Conservation (phyloP, 2,329 filamentous ascomycete species). For the Penicillium sp. region DNA sequence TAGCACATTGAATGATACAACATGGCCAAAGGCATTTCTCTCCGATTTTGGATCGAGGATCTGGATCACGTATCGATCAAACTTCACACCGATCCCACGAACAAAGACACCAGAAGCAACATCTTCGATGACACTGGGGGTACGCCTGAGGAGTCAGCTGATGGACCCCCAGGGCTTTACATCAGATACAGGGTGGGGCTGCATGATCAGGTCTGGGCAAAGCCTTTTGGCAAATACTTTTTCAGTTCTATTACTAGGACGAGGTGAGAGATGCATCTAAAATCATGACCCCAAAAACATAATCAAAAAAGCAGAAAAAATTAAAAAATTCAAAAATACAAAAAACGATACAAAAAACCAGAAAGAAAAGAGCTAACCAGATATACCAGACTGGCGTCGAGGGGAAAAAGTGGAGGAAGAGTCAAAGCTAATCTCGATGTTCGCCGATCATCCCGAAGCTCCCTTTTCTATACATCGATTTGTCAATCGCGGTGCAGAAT, state of each 20-base stretch:
- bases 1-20: slow-evolving; percentile 4
- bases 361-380: slow-evolving; percentile 18
- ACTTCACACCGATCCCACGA: slow-evolving; percentile 77
- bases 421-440: slow-evolving; percentile 69
- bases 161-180: slow-evolving; percentile 79
- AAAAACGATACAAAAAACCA: background rate
- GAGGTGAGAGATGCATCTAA: slow-evolving; percentile 53
- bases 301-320: background rate
- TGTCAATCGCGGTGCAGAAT: slow-evolving; percentile 78
- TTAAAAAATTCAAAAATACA: background rate
- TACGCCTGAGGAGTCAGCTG: slow-evolving; percentile 77
- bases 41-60: slow-evolving; percentile 89
- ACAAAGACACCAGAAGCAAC: slow-evolving; percentile 70
- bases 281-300: too few relatives aligned
- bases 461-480: slow-evolving; percentile 96
- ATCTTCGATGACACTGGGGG: slow-evolving; percentile 73
- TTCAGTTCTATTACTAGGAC: slow-evolving; percentile 67
- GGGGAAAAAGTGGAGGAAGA: slow-evolving; percentile 60
- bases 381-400: slow-evolving; percentile 68
- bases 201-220: slow-evolving; percentile 97
- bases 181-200: slow-evolving; percentile 95
- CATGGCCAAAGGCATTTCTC: slow-evolving; percentile 80
- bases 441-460: slow-evolving; percentile 80
- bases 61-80: slow-evolving; percentile 95
- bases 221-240: slow-evolving; percentile 87